Base-by-base conservation (phyloP, 805 yeast species). In the Zygotorulaspora chibaensis region DNA sequence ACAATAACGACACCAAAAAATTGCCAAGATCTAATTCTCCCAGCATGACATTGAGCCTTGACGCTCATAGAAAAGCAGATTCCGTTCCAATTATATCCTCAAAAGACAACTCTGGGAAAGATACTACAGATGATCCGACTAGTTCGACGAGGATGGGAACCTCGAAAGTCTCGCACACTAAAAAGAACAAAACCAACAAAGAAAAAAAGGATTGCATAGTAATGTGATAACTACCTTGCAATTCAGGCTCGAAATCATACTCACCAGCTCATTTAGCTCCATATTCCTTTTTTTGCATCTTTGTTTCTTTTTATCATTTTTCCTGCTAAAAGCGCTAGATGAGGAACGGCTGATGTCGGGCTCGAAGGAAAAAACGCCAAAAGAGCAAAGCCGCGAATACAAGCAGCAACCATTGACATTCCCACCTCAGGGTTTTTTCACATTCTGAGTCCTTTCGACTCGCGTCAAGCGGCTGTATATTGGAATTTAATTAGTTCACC, bases 131-230 rank as follows among this genome's bases (percentile, higher is more conserved):
- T 7, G 41, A 38, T 8, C 42, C 43, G 34, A 39, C 30, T 27
- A 35, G 16, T 3, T 13, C 41, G 11, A 20, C n/a, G 18, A 42
- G 29, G 12, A 17, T 38, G 12, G 25, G 25, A 11, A 23, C 10
- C 18, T 17, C 26, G n/a, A 13, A 12, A n/a, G 4, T 11, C n/a
- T 26, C 38, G 10, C 43, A 33, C 20, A 38, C 11, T 8, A 29
- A n/a, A 11, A 43, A 36, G 37, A 39, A 41, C 11, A 46, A 35
- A 29, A 17, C 35, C 12, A 38, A 40, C 7, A 46, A 42, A 31
- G 40, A 43, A 20, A 53, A 46, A 18, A 53, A 54, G 26, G 51
- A 54, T 23, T 55, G 58, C 36, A 43, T 50, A 12, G 35, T 56
- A 27, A 56, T 56, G 60, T 56, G 41, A 45, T 8, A 33, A 3